Base-by-base conservation (phyloP, 306 rosid species). In the Casuarina equisetifolia region DNA sequence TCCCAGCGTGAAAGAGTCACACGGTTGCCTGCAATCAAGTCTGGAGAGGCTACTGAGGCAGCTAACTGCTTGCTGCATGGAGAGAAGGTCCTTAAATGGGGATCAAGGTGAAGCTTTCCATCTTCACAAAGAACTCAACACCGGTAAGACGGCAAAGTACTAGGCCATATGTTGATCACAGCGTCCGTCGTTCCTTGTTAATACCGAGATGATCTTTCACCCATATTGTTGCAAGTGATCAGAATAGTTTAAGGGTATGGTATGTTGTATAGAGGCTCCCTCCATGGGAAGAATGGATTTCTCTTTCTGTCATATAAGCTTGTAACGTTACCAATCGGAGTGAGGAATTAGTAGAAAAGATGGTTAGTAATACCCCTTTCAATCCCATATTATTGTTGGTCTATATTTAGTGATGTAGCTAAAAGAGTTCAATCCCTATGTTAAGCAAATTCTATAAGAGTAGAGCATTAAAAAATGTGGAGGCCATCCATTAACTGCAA, bases 21-120 rank as follows among this genome's bases (percentile, higher is more conserved):
- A 77, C 40, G 42, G 83, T 83, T 89, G 89, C 83, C 76, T 96
- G 85, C 93, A 87, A 70, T 88, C 99, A 0, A 72, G 84, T 78
- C 97, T 96, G 3, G 99, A 96, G 85, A 85, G 84, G 87, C 75
- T 96, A 75, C 90, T 96, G 40, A 84, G 90, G 82, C 99, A 96
- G 88, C 91, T 96, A 38, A 92, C 94, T 52, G 97, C 99, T 25
- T 91, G 97, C 87, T 85, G 94, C 87, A 83, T 88, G 79, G 96
- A 88, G 85, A 86, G 90, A 79, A 84, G 97, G 79, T 85, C 89
- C 11, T 84, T 91, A 83, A 88, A 82, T 78, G 97, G 97, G 61
- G 96, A 88, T 40, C 94, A 96, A 78, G 99, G 99, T 20, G 98
- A 96, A 86, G 93, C 91, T 40, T 96, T 96, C 85, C 88, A 90